These are phyloP conservation scores for Thamnidium elegans DNA, from an alignment of 192 early-diverging fungal genomes.

Conservation along the genomic window DNA sequence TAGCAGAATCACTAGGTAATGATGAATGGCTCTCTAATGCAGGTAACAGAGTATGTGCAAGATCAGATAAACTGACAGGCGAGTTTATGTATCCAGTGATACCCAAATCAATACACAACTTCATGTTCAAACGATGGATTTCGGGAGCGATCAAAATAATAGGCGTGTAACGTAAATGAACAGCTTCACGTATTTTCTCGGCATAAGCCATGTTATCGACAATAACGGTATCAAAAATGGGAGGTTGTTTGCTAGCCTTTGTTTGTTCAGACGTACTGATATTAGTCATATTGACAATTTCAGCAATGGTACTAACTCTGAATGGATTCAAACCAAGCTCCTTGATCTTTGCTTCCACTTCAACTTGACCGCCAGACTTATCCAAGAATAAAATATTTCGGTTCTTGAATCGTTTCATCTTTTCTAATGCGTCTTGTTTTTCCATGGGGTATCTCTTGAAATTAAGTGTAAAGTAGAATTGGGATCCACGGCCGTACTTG, in stretches of 20 bases:
- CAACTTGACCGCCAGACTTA: slow-evolving; percentile 45
- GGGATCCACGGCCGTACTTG: slow-evolving; percentile 63
- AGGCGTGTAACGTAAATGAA: slow-evolving; percentile 65
- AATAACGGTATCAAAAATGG: slow-evolving; percentile 66
- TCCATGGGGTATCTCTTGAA: slow-evolving; percentile 44
- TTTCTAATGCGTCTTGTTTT: slow-evolving; percentile 38
- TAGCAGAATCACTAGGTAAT: slow-evolving; percentile 52
- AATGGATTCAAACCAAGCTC: slow-evolving; percentile 50
- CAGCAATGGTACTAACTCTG: slow-evolving; percentile 44
- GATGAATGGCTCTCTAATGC: slow-evolving; percentile 62
- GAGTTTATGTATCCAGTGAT: slow-evolving; percentile 71
- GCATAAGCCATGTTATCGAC: slow-evolving; percentile 63
- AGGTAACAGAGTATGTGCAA: slow-evolving; percentile 70
- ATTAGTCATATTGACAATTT: slow-evolving; percentile 42
- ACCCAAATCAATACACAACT: slow-evolving; percentile 64
- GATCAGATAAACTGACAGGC: slow-evolving; percentile 57
- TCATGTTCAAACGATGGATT: slow-evolving; percentile 62
- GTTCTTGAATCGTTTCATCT: slow-evolving; percentile 51
- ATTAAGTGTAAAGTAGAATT: slow-evolving; percentile 71
- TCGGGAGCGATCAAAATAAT: slow-evolving; percentile 67
- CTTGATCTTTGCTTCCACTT: slow-evolving; percentile 49
- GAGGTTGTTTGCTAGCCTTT: slow-evolving; percentile 13
- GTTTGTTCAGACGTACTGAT: slow-evolving; percentile 32
- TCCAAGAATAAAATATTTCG: slow-evolving; percentile 62
- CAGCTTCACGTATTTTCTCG: slow-evolving; percentile 59